These are phyloP conservation scores for Macrophomina tecta DNA, from an alignment of 2,329 filamentous ascomycete species.

Conservation along the genomic window DNA sequence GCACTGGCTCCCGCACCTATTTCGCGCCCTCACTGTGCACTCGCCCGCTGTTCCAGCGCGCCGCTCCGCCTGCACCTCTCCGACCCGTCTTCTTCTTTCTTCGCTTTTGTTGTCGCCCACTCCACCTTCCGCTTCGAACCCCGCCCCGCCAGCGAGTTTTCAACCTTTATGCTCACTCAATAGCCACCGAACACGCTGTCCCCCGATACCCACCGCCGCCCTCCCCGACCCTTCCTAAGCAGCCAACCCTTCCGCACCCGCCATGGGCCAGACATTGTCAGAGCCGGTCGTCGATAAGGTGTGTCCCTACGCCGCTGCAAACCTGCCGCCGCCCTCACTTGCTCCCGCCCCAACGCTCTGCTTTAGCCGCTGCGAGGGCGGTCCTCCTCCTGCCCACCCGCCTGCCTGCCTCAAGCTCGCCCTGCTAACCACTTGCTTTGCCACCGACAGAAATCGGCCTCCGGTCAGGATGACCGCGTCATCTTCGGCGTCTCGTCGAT, in stretches of 20 bases:
- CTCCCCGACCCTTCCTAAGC: constrained; percentile 6
- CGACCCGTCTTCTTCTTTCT: not conserved
- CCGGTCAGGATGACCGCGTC: constrained; percentile 90
- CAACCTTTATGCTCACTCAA: constrained; percentile 28
- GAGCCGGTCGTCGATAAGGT: constrained; percentile 99
- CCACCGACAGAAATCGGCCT: constrained; percentile 74
- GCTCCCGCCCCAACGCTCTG: constrained; percentile 1
- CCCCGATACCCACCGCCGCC: constrained; percentile 26
- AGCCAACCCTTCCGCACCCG: not conserved
- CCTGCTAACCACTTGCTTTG: constrained; percentile 13
- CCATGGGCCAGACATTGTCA: constrained; percentile 98
- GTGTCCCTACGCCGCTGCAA: constrained; percentile 40
- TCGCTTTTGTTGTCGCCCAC: constrained; percentile 20
- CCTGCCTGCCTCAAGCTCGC: constrained; percentile 13
- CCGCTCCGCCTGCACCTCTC: constrained; percentile 8
- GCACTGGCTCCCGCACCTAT: constrained; percentile 24
- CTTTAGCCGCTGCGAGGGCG: not conserved
- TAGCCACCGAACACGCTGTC: constrained; percentile 27
- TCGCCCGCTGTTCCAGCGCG: not conserved
- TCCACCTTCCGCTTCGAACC: constrained; percentile 25
- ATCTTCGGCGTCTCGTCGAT: constrained; percentile 96
- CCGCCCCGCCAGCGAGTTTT: constrained; percentile 29
- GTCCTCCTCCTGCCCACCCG: not conserved
- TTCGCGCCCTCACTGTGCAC: constrained; percentile 21
- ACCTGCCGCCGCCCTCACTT: constrained; percentile 25